Base-by-base conservation (phyloP, 306 rosid species). In the Lupinus albus region DNA sequence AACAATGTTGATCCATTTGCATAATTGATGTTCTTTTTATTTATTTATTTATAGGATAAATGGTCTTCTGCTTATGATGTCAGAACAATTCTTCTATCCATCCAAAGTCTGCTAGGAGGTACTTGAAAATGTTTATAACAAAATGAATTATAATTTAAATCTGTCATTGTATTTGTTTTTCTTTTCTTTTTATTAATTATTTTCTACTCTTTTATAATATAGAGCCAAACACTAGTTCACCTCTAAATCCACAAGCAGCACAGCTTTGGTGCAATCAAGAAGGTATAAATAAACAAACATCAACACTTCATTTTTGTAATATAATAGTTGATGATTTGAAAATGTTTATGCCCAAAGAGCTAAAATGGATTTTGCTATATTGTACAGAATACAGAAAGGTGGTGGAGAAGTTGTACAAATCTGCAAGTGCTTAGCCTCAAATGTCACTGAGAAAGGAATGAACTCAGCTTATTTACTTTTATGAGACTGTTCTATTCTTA, bases 321-420 rank as follows among this genome's bases (percentile, higher is more conserved):
- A 7, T 38, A 45, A 39, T 1, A 47, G 35, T 7, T 44, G 21
- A 38, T 4, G 6, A 56, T 44, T 32, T 61, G 20, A 36, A 6
- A 1, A 41, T 67, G 35, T 61, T 7, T 33, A 13, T 13, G 48
- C 9, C 54, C 6, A 1, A 41, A 36, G 18, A 30, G 10, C 61
- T 77, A n/a, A 66, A 47, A 14, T 56, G 35, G 12, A 15, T 41
- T 74, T 46, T 30, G 6, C 1, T 71, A 55, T 74, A 41, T 25
- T 41, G 5, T 76, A 67, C 92, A 92, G 98, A 89, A 39, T 92
- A 89, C 73, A 82, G 96, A 76, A 92, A 89, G 89, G 84, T 83
- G 98, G 96, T 92, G 75, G 92, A 87, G 89, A 92, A 89, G 81
- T 61, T 87, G 84, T 86, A 89, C 92, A 92, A 92, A 81, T 62